Percentiles rank a stretch among this genome's conserved stretches.
phyloP scores from a whole-genome alignment of 305 asterid genomes.

The Ajuga reptans region DNA sequence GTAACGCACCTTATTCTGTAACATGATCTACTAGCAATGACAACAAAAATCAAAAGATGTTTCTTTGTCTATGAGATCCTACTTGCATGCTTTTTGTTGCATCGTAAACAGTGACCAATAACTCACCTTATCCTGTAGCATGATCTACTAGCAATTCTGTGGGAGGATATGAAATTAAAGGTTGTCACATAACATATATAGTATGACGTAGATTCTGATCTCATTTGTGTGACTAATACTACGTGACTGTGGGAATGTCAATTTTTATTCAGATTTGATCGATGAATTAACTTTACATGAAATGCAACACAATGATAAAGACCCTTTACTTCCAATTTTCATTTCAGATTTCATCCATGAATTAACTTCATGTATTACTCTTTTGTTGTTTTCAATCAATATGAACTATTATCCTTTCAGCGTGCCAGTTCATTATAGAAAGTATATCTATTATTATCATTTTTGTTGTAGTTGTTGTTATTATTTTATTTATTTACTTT shows the following conservation, averaged over 20 bases:
- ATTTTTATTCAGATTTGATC: too few relatives aligned
- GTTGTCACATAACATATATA: not conserved
- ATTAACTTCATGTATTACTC: constrained; percentile 6
- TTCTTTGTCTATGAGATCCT: not conserved
- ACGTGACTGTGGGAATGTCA: constrained; percentile 7
- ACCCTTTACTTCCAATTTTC: not conserved
- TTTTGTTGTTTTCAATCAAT: not conserved
- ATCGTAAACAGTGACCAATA: not conserved
- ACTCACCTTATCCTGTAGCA: not conserved
- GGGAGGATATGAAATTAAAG: not conserved
- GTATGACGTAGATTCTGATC: not conserved
- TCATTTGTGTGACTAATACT: not conserved
- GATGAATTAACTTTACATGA: not conserved
- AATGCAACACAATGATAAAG: not conserved
- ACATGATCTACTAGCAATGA: not conserved
- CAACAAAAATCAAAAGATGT: not conserved
- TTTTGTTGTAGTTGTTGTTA: too few relatives aligned
- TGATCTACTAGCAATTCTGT: not conserved
- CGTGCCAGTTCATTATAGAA: not conserved
- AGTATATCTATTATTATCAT: too few relatives aligned
- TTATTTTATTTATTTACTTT: not conserved
- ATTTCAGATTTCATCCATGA: not conserved
- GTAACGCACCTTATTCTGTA: not conserved
- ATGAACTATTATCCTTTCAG: not conserved
- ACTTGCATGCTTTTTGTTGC: not conserved